Base-by-base conservation (phyloP, 108 stramenopile genomes). In the Fragilariopsis cylindrus region DNA sequence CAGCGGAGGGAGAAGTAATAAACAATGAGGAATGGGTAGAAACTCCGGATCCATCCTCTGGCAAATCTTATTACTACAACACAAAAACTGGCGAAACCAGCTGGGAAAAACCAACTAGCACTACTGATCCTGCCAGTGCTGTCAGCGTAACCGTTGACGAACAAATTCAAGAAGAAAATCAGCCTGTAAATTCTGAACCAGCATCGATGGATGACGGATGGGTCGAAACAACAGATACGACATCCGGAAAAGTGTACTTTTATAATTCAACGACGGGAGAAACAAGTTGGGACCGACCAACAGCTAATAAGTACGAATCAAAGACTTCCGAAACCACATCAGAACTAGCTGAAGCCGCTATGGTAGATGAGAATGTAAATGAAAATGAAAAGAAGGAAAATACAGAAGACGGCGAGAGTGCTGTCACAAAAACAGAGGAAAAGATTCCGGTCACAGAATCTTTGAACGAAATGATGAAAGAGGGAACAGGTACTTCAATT, bases 261-360 rank as follows among this genome's bases (percentile, higher is more conserved):
- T 74, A 66, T 55, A 82, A 82, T 49, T 40, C 65, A 9, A 42
- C 49, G 12, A 78, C 76, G 2, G 66, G 68, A 48, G 77, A 77
- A 69, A 82, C 77, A 57, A 66, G 65, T 13, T 82, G 76, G 76
- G 76, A 82, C 12, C 7, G 19, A 11, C 81, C 81, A 12, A 11
- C 46, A 5, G 57, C 42, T 30, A 30, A 30, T 30, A 30, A 30
- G 30, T 30, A 1, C 30, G 30, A 30, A 30, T 30, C 30, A 30
- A 30, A 30, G 30, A 30, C 30, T 30, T 30, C 2, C 30, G 30
- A 62, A 62, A 18, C 12, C 12, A 18, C 15, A 2, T 0, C 15
- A 62, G 19, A 62, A 62, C 19, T 18, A 18, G 19, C 16, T 62
- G 30, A 30, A 18, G 46, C 48, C 11, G 50, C 21, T 39, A 6